phyloP scores from a whole-genome alignment of 345 rosid genomes.

The Eucalyptus lansdowneana region DNA sequence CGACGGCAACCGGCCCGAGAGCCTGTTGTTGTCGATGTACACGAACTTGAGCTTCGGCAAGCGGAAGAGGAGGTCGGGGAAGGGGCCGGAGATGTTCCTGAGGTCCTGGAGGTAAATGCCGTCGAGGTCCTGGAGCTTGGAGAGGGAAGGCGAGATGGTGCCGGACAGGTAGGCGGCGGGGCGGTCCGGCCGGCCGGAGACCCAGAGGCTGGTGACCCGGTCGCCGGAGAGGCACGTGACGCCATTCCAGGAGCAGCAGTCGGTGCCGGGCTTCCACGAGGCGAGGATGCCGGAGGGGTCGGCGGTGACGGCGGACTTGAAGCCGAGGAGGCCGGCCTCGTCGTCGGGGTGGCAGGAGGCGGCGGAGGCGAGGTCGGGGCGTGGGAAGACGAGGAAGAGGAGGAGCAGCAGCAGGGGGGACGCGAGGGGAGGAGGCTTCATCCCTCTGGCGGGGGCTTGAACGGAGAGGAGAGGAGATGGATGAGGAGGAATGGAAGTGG shows the following conservation, averaged over 20 bases:
- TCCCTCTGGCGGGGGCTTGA: neutral
- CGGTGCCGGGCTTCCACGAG: conserved; percentile 65
- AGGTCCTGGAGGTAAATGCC: conserved; percentile 34
- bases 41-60: conserved; percentile 36
- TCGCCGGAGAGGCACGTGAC: conserved; percentile 17
- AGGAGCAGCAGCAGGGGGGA: neutral
- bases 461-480: neutral
- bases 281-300: conserved; percentile 56
- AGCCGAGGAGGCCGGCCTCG: conserved; percentile 52
- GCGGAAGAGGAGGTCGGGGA: conserved; percentile 40
- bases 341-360: conserved; percentile 60
- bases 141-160: conserved; percentile 43
- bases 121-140: conserved; percentile 28
- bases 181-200: conserved; percentile 15
- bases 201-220: conserved; percentile 32
- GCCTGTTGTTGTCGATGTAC: conserved; percentile 50
- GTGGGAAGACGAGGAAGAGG: neutral
- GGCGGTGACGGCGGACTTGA: conserved; percentile 56
- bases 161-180: conserved; percentile 41
- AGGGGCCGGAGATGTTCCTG: conserved; percentile 46
- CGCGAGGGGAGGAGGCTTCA: neutral
- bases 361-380: conserved; percentile 6
- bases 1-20: conserved; percentile 48
- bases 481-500: neutral
- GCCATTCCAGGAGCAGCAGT: conserved; percentile 56